Evolutionary conservation across 768 basidiomycete genomes (phyloP).

Genomic region (Heimioporus sp.): DNA sequence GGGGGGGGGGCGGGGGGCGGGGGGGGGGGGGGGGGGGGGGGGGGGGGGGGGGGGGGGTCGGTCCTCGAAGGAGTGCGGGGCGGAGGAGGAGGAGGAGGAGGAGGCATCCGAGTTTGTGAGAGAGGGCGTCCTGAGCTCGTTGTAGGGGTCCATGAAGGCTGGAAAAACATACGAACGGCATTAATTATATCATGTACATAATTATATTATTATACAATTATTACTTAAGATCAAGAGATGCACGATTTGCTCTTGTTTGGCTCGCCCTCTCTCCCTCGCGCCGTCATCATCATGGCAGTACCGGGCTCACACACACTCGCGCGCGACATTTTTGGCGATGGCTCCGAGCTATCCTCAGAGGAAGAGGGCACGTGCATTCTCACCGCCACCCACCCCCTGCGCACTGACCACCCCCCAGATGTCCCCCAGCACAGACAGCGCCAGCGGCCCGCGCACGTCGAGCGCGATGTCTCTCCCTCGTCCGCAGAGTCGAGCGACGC

Average conservation of each 20-base stretch:
- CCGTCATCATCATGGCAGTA: too few species aligned
- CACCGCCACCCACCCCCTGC: not conserved
- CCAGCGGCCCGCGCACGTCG: slow-evolving; percentile 27
- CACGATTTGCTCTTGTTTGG: slow-evolving; percentile 13
- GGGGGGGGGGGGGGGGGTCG: slow-evolving; percentile 23
- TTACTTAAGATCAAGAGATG: too few species aligned
- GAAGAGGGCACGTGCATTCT: slow-evolving; percentile 46
- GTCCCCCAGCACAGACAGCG: slow-evolving; percentile 42
- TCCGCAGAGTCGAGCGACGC: slow-evolving; percentile 51
- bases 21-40: not conserved
- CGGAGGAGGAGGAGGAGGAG: slow-evolving; percentile 16
- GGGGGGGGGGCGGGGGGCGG: not conserved
- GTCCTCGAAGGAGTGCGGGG: slow-evolving; percentile 5
- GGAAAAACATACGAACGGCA: too few species aligned
- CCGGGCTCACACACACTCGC: slow-evolving; percentile 39
- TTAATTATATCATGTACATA: too few species aligned
- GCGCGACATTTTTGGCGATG: slow-evolving; percentile 79
- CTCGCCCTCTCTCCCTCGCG: not conserved
- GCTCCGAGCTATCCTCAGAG: slow-evolving; percentile 79
- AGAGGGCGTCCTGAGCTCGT: slow-evolving; percentile 20
- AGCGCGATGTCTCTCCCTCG: slow-evolving; percentile 35
- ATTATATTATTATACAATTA: too few species aligned
- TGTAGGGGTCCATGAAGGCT: slow-evolving; percentile 20
- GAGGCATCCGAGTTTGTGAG: slow-evolving; percentile 28
- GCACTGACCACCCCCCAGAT: slow-evolving; percentile 28